These are phyloP conservation scores for Heteromeles arbutifolia DNA, from an alignment of 306 rosid genomes.

Conservation along the genomic window DNA sequence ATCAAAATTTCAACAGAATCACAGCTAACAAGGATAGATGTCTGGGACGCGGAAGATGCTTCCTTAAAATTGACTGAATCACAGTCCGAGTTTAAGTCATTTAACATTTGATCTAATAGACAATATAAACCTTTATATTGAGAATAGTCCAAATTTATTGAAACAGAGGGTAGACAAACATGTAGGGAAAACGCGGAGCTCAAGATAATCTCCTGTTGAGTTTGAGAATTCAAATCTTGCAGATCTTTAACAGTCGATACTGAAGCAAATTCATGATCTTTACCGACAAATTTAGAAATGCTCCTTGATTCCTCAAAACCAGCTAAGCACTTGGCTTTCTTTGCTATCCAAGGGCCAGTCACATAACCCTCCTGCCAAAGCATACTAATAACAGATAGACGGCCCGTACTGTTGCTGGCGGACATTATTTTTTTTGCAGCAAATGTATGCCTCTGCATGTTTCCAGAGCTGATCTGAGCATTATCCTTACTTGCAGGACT, in stretches of 20 bases:
- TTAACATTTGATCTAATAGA: constrained; percentile 54
- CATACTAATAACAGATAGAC: constrained; percentile 50
- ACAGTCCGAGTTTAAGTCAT: constrained; percentile 35
- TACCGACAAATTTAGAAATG: constrained; percentile 44
- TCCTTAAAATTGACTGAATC: constrained; percentile 33
- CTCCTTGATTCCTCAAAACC: constrained; percentile 55
- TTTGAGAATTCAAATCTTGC: constrained; percentile 64
- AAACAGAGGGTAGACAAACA: constrained; percentile 40
- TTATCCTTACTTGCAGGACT: constrained; percentile 25
- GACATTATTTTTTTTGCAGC: constrained; percentile 55
- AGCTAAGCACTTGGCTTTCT: constrained; percentile 71
- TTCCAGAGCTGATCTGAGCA: constrained; percentile 28
- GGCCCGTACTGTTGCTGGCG: constrained; percentile 32
- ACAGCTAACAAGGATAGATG: constrained; percentile 56
- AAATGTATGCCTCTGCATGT: constrained; percentile 33
- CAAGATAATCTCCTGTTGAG: constrained; percentile 73
- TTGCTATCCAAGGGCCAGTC: constrained; percentile 90
- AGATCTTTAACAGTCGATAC: constrained; percentile 60
- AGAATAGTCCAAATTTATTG: constrained; percentile 37
- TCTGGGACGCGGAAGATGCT: constrained; percentile 46
- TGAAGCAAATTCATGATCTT: constrained; percentile 68
- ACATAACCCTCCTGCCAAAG: constrained; percentile 76
- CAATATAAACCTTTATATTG: constrained; percentile 43
- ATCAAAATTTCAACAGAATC: constrained; percentile 55
- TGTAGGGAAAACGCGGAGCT: constrained; percentile 61